Base-by-base conservation (phyloP, 306 rosid genomes). In the Glycine latifolia region DNA sequence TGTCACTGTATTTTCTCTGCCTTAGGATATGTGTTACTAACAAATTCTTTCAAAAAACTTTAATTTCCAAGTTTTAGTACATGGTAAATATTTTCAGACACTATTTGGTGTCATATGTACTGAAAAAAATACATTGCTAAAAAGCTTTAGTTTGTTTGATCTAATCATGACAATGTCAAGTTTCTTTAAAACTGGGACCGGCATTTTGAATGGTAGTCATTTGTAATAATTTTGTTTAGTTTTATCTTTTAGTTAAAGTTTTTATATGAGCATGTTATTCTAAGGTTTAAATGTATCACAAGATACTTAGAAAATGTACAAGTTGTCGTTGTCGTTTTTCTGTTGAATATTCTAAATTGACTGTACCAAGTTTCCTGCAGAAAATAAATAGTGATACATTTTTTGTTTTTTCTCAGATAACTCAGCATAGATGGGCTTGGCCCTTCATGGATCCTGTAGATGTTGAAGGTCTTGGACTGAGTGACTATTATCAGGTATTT, bases 371-470 rank as follows among this genome's bases (percentile, higher is more conserved):
- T 46, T 71, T 81, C 37, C 46, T 78, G 12, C 46, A 13, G 46
- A 67, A 67, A 41, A n/a, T 39, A 39, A 39, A 5, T 16, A 20
- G 7, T 68, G 20, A 65, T 12, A 4, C 52, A 58, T 73, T 77
- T 77, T 26, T 78, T 7, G 6, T 44, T 82, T 49, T 75, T 84
- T 82, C 8, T 86, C 93, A 94, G 97, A 85, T 94, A 20, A 85
- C 93, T 43, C 89, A 88, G 76, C 91, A 91, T 87, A 81, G 75
- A 80, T 87, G 85, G 91, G 92, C 97, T 10, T 79, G 88, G 91
- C 97, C 98, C 13, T 92, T 94, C 86, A 7, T 88, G 94, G 81
- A 94, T 7, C 98, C 96, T 50, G 98, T 94, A 75, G 98, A 94
- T 88, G 98, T 92, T 61, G 85, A 86, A 82, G 98, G 93, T 79